Conservation (phyloP, 352 stramenopile species). For the Phytophthora pseudosyringae region DNA sequence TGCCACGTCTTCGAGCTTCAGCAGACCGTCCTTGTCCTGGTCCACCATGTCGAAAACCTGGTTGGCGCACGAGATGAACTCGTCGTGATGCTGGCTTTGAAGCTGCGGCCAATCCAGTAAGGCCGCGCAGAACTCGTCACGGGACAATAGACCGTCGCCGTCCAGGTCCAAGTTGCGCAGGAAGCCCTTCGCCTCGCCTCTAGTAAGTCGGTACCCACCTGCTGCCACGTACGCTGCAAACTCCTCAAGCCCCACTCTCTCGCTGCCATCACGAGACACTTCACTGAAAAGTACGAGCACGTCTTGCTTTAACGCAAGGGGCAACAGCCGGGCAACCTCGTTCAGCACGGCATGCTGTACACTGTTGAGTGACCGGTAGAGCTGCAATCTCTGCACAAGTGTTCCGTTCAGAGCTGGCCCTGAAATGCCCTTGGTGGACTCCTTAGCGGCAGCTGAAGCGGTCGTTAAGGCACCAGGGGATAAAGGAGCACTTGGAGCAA, state of each 20-base stretch:
- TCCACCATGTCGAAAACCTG: constrained; percentile 64
- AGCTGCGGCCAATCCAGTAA: constrained; percentile 73
- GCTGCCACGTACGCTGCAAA: constrained; percentile 59
- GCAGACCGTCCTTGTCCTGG: constrained; percentile 51
- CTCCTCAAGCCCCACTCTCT: constrained; percentile 57
- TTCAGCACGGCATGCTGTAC: constrained; percentile 73
- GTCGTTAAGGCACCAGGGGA: constrained; percentile 26
- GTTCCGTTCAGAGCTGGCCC: constrained; percentile 58
- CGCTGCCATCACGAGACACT: constrained; percentile 55
- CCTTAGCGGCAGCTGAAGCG: constrained; percentile 31
- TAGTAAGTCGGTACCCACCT: constrained; percentile 67
- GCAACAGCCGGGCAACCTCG: constrained; percentile 59
- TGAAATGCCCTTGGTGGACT: constrained; percentile 30
- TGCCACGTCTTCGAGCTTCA: constrained; percentile 56
- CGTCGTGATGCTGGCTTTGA: constrained; percentile 40
- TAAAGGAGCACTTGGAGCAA: constrained; percentile 39
- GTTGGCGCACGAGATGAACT: constrained; percentile 43
- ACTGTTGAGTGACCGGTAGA: constrained; percentile 76
- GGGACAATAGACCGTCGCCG: constrained; percentile 61
- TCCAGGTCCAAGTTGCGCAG: constrained; percentile 66
- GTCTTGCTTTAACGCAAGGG: constrained; percentile 62
- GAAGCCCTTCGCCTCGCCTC: constrained; percentile 66
- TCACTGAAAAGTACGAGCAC: constrained; percentile 75
- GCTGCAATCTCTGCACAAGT: constrained; percentile 74
- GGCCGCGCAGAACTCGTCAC: constrained; percentile 72